A percentile compares a stretch with the other conserved stretches of the same genome.
phyloP scores from a whole-genome alignment of 1,139 yeast genomes.

The Lodderomyces parapsilosis region DNA sequence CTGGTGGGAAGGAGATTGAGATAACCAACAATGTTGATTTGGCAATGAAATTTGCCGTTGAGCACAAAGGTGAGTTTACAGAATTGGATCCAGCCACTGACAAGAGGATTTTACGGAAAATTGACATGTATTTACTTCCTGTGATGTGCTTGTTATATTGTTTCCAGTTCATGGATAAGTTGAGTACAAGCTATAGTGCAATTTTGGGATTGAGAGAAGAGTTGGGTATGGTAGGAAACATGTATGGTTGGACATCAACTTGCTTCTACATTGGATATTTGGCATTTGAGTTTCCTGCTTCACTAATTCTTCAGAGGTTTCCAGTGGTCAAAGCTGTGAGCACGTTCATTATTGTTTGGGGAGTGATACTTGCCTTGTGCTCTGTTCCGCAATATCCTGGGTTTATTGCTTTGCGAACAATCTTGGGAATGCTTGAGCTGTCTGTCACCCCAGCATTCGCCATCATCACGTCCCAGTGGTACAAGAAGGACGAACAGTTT shows the following conservation, averaged over 20 bases:
- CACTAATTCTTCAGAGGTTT: constrained; percentile 35
- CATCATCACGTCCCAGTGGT: constrained; percentile 41
- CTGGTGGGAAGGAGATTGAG: constrained; percentile 27
- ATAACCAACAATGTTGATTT: constrained; percentile 36
- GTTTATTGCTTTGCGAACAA: constrained; percentile 28
- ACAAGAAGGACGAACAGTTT: constrained; percentile 23
- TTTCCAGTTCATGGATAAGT: constrained; percentile 66
- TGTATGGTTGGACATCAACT: constrained; percentile 57
- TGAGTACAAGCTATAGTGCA: constrained; percentile 57
- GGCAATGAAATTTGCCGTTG: constrained; percentile 29
- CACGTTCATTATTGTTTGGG: constrained; percentile 29
- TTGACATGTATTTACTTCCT: constrained; percentile 55
- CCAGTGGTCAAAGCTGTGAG: constrained; percentile 30
- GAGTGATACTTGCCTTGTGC: constrained; percentile 26
- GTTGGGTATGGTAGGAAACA: constrained; percentile 48
- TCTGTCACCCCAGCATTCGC: constrained; percentile 57
- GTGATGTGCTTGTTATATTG: constrained; percentile 55
- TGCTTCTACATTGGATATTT: constrained; percentile 56
- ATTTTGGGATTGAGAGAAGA: constrained; percentile 55
- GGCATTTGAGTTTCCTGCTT: constrained; percentile 47
- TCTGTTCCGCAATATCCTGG: constrained; percentile 31
- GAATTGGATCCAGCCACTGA: constrained; percentile 19
- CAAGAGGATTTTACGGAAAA: constrained; percentile 35
- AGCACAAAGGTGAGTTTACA: constrained; percentile 16
- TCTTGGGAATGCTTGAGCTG: constrained; percentile 56